Evolutionary conservation across 768 basidiomycete genomes (phyloP).

Genomic region (Suillus luteus): DNA sequence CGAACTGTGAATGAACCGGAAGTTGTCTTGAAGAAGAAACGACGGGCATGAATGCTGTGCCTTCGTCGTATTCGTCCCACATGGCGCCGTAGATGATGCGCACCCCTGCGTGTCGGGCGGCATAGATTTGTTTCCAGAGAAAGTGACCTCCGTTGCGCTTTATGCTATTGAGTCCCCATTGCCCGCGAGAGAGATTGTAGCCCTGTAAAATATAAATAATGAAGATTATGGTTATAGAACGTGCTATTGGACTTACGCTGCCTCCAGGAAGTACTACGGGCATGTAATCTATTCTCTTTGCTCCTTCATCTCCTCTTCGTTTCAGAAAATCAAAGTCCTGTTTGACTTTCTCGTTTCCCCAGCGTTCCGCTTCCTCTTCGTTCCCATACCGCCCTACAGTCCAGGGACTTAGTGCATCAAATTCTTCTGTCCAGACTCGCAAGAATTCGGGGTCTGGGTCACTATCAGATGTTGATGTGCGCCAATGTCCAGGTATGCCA

Average conservation of each 20-base stretch:
- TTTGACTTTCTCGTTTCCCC: slow-evolving; percentile 1
- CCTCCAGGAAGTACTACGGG: not conserved
- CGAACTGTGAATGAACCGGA: not conserved
- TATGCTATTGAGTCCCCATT: slow-evolving; percentile 1
- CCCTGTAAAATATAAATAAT: not conserved
- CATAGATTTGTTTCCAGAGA: not conserved
- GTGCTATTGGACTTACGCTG: not conserved
- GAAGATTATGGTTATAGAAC: not conserved
- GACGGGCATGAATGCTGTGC: not conserved
- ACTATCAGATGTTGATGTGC: slow-evolving; percentile 1
- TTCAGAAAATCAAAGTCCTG: slow-evolving; percentile 1
- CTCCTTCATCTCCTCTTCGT: not conserved
- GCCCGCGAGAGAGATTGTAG: not conserved
- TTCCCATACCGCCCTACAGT: not conserved
- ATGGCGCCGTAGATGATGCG: not conserved
- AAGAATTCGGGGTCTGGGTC: not conserved
- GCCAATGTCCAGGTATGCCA: not conserved
- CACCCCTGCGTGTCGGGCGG: not conserved
- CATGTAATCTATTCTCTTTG: not conserved
- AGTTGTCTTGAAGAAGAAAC: slow-evolving; percentile 1
- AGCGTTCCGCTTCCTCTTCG: not conserved
- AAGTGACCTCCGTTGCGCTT: not conserved
- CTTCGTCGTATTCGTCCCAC: not conserved
- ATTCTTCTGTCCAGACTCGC: not conserved
- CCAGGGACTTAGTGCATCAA: not conserved